Percentiles rank a stretch among this genome's conserved stretches.
Evolutionary conservation across 2,329 filamentous ascomycete species (phyloP).

Genomic region (Beauveria asiatica): DNA sequence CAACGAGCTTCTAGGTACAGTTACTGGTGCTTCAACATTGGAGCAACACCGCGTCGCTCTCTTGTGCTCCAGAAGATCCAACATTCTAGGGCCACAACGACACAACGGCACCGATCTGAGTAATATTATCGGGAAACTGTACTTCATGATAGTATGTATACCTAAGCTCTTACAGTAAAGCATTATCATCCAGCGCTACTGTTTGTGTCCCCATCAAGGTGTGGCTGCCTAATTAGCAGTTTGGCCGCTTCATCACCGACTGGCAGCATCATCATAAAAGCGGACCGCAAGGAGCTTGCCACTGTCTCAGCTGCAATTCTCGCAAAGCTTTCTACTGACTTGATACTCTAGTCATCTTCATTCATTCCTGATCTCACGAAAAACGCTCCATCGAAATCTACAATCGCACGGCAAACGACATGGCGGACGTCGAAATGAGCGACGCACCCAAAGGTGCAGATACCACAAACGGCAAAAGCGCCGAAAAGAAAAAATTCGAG

Average conservation of each 20-base stretch:
- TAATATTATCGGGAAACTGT: not conserved
- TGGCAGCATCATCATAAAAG: not conserved
- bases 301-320: not conserved
- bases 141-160: not conserved
- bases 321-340: not conserved
- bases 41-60: not conserved
- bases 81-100: not conserved
- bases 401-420: slow-evolving; percentile 28
- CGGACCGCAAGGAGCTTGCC: not conserved
- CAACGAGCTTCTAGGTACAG: not conserved
- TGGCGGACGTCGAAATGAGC: slow-evolving; percentile 97
- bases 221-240: not conserved
- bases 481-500: slow-evolving; percentile 91
- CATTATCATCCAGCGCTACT: not conserved
- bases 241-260: not conserved
- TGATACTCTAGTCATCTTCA: not conserved
- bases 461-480: slow-evolving; percentile 38
- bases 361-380: not conserved
- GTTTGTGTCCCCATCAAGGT: slow-evolving; percentile 4
- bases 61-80: not conserved
- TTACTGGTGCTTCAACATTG: not conserved
- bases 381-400: not conserved
- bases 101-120: not conserved
- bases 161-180: not conserved
- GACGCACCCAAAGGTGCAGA: slow-evolving; percentile 58